Percentiles rank a stretch among this genome's conserved stretches.
Conservation (phyloP, 805 yeast species). For the Saccharomyces mikatae region DNA sequence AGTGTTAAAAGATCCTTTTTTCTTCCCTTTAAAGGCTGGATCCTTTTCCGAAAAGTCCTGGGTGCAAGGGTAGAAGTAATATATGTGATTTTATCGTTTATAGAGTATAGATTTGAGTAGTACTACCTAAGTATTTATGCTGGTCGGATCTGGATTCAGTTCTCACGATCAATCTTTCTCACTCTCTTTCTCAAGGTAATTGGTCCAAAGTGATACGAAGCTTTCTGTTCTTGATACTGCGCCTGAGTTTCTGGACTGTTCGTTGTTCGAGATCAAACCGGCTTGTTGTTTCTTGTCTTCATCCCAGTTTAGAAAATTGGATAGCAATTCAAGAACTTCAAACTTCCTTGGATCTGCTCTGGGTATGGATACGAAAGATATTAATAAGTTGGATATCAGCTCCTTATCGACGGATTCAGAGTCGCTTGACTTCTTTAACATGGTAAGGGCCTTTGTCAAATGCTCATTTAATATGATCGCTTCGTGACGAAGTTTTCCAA, state of each 20-base stretch:
- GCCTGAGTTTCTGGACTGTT: slow-evolving; percentile 11
- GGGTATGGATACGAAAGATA: slow-evolving; percentile 79
- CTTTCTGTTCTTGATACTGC: slow-evolving; percentile 38
- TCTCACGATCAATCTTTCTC: slow-evolving; percentile 17
- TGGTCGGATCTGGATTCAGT: neutral
- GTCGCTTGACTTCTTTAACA: slow-evolving; percentile 70
- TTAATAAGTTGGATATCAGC: slow-evolving; percentile 73
- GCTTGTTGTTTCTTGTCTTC: slow-evolving; percentile 69
- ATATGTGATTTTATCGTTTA: neutral
- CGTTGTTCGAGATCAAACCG: slow-evolving; percentile 40
- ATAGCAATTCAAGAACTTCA: slow-evolving; percentile 78
- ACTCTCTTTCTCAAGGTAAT: slow-evolving; percentile 67
- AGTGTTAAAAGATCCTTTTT: neutral
- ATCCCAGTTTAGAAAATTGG: slow-evolving; percentile 84
- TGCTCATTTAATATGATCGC: slow-evolving; percentile 91
- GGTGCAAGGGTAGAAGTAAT: neutral
- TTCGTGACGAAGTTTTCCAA: slow-evolving; percentile 91
- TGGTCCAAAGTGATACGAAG: slow-evolving; percentile 74
- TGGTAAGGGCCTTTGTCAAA: slow-evolving; percentile 80
- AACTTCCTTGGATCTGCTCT: slow-evolving; percentile 91
- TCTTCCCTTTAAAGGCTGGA: neutral
- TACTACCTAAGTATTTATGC: neutral
- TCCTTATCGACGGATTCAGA: slow-evolving; percentile 81
- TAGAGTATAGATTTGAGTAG: neutral
- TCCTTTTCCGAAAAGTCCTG: neutral